Conservation (phyloP, 331 rosid genomes). For the Erythrophleum ivorense region DNA sequence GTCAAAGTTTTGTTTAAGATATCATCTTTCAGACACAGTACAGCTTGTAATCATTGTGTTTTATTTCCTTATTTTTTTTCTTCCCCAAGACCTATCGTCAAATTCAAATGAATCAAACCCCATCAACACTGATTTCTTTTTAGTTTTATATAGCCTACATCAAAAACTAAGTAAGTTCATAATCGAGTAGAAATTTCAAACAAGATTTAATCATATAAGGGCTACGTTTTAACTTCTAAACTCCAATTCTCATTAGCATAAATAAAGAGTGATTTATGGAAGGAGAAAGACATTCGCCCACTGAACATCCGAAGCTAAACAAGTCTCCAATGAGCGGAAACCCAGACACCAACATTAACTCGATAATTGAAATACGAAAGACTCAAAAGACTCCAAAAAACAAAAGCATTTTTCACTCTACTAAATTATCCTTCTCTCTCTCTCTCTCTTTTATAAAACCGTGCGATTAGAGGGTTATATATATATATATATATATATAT, state of each 20-base stretch:
- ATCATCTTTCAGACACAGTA: background rate
- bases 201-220: background rate
- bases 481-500: too few relatives aligned
- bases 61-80: background rate
- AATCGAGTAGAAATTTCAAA: background rate
- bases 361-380: background rate
- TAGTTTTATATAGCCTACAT: background rate
- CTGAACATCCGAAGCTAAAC: background rate
- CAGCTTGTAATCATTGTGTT: background rate
- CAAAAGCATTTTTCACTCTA: background rate
- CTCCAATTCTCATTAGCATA: background rate
- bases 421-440: constrained; percentile 16
- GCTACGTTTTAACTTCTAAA: background rate
- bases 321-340: constrained; percentile 1
- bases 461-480: background rate
- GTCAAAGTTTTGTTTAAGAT: background rate
- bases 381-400: too few relatives aligned
- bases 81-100: background rate
- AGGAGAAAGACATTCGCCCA: background rate
- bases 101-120: background rate
- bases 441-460: constrained; percentile 7
- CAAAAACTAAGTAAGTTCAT: background rate
- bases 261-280: background rate
- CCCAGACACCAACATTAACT: background rate
- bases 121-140: background rate